These are phyloP conservation scores for Emydomyces testavorans DNA, from an alignment of 2,329 filamentous ascomycete species.

Conservation along the genomic window DNA sequence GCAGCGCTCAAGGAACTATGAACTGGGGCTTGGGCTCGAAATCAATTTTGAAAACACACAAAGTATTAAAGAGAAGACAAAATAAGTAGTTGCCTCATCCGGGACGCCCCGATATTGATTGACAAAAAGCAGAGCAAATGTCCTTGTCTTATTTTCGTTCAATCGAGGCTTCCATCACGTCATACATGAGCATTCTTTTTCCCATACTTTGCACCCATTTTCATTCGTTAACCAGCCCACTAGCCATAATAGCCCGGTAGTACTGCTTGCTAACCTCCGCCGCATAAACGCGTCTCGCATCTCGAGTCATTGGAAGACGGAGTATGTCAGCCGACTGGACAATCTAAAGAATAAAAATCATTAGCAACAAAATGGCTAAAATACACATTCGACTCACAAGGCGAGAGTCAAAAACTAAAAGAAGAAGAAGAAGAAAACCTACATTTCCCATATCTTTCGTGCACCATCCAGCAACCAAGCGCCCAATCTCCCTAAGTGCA, in stretches of 20 bases:
- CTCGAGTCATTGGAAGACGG: conserved; percentile 50
- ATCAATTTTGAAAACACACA: not conserved
- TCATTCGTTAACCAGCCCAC: conserved; percentile 4
- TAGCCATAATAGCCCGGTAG: conserved; percentile 52
- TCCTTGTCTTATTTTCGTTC: too few species aligned
- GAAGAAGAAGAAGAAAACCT: too few species aligned
- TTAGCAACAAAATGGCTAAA: not conserved
- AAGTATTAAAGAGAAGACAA: not conserved
- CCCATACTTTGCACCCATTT: not conserved
- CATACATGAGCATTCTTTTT: conserved; percentile 1
- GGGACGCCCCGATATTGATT: not conserved
- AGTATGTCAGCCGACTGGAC: conserved; percentile 32
- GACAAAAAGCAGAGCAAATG: not conserved
- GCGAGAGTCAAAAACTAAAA: not conserved
- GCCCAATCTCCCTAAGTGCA: conserved; percentile 71
- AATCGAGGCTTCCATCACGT: not conserved
- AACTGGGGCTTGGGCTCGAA: too few species aligned
- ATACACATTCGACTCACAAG: not conserved
- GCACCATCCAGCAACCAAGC: conserved; percentile 56
- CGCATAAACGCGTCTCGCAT: conserved; percentile 59
- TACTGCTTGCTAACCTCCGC: conserved; percentile 58
- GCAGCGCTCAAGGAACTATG: too few species aligned
- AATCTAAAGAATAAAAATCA: conserved; percentile 16
- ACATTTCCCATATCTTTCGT: conserved; percentile 50
- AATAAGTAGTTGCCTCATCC: not conserved